Evolutionary conservation across 73 alveolate genomes (phyloP), one percentile per base, ranked within the genome.

Genomic region (Vitrella brassicaformis): DNA sequence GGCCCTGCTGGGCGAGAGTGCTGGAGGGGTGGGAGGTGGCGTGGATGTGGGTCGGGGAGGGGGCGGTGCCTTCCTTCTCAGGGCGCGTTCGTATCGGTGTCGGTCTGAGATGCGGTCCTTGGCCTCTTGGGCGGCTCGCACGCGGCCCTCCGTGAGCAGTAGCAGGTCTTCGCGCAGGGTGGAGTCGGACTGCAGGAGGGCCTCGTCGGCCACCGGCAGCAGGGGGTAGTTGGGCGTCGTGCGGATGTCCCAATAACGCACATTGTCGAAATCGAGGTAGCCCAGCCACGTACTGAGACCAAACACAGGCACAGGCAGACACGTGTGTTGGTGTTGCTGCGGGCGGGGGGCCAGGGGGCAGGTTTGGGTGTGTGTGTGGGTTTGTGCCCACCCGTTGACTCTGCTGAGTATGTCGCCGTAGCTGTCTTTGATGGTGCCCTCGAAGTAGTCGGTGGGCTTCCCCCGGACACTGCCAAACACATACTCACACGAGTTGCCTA

Each of bases 241-340:
- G 27, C 71, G 68, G 47, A 86, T 86, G 81, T 95, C 99, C 98
- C 97, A 94, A 82, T 90, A 95, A 78, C 99, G 75, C 31, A 74
- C 86, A 45, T 93, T 94, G 76, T 89, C 98, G 82, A 95, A 90
- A 68, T 95, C 99, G 46, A 92, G 74, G 80, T 78, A 94, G 29
- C 98, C 98, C 86, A 90, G 74, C 73, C 91, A 95, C 74, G 91
- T 90, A n/a, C n/a, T 0, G n/a, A n/a, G n/a, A n/a, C n/a, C n/a
- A n/a, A n/a, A n/a, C n/a, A n/a, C n/a, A n/a, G n/a, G n/a, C n/a
- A n/a, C n/a, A n/a, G n/a, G n/a, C n/a, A n/a, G n/a, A n/a, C n/a
- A n/a, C n/a, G n/a, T n/a, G n/a, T n/a, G n/a, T n/a, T n/a, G n/a
- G n/a, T n/a, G n/a, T n/a, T n/a, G n/a, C n/a, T n/a, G n/a, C n/a